phyloP scores from a whole-genome alignment of 108 stramenopile genomes.

The Skeletonema tropicum region DNA sequence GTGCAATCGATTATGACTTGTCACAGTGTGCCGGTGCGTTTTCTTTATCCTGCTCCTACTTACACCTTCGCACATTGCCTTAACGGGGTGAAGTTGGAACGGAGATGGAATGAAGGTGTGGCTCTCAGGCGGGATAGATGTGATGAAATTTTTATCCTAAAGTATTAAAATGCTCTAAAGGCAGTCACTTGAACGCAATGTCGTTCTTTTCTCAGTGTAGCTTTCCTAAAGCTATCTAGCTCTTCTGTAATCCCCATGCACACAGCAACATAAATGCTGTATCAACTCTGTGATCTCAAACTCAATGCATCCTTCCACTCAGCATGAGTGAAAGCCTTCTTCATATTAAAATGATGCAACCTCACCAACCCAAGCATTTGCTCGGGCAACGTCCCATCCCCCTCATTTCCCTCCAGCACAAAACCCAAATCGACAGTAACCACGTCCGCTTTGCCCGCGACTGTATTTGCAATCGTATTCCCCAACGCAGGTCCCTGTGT shows the following conservation, averaged over 20 bases:
- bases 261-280: not conserved
- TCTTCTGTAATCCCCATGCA: not conserved
- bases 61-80: too few species aligned
- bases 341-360: constrained; percentile 58
- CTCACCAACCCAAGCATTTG: constrained; percentile 47
- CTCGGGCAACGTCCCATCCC: constrained; percentile 49
- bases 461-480: constrained; percentile 53
- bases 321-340: constrained; percentile 27
- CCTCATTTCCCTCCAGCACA: constrained; percentile 49
- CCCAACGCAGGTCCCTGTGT: constrained; percentile 52
- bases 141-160: not conserved
- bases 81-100: too few species aligned
- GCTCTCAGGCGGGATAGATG: not conserved
- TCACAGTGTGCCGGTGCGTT: too few species aligned
- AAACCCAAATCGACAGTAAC: constrained; percentile 60
- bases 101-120: not conserved
- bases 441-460: constrained; percentile 45
- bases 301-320: constrained; percentile 40
- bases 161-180: not conserved
- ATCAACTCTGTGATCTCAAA: not conserved
- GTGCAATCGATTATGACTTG: too few species aligned
- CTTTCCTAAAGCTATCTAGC: not conserved
- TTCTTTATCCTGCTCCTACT: too few species aligned
- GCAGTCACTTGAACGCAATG: not conserved
- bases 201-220: not conserved